Conservation (phyloP, 345 rosid species). For the Aurinia saxatilis region DNA sequence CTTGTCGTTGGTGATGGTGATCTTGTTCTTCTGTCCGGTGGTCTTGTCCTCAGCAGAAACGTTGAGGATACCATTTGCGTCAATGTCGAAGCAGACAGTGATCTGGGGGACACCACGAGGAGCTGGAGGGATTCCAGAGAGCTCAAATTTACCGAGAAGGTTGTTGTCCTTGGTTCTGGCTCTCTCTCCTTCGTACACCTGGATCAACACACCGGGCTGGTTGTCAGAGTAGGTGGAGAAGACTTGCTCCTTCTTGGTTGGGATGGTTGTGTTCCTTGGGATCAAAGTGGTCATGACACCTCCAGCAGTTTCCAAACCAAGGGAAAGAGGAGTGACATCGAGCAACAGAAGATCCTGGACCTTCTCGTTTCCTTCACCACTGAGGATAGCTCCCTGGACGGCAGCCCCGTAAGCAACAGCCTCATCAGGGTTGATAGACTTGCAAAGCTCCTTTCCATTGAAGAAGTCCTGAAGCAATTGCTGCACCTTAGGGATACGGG, state of each 20-base stretch:
- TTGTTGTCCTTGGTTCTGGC: constrained; percentile 76
- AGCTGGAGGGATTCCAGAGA: constrained; percentile 72
- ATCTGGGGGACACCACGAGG: constrained; percentile 79
- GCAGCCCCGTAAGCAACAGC: constrained; percentile 90
- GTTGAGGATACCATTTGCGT: constrained; percentile 70
- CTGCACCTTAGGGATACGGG: constrained; percentile 77
- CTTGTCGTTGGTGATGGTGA: constrained; percentile 74
- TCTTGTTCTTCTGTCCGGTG: constrained; percentile 73
- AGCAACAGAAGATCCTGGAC: constrained; percentile 74
- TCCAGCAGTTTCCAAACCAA: constrained; percentile 70
- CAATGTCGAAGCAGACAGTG: constrained; percentile 75
- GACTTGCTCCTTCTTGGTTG: constrained; percentile 66
- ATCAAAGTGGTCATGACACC: constrained; percentile 81
- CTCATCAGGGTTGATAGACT: constrained; percentile 76
- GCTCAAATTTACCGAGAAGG: constrained; percentile 72
- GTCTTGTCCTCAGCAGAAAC: constrained; percentile 84
- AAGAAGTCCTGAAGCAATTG: constrained; percentile 69
- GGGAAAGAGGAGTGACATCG: constrained; percentile 71
- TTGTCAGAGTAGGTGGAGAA: constrained; percentile 75
- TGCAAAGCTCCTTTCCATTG: constrained; percentile 79
- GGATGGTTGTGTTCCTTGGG: constrained; percentile 70
- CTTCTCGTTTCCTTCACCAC: constrained; percentile 77
- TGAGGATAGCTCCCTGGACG: constrained; percentile 77
- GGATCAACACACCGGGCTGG: constrained; percentile 78
- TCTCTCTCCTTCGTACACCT: constrained; percentile 74